Evolutionary conservation across 352 stramenopile species (phyloP), one percentile per base, ranked within the genome.

Genomic region (Globisporangium canariense): DNA sequence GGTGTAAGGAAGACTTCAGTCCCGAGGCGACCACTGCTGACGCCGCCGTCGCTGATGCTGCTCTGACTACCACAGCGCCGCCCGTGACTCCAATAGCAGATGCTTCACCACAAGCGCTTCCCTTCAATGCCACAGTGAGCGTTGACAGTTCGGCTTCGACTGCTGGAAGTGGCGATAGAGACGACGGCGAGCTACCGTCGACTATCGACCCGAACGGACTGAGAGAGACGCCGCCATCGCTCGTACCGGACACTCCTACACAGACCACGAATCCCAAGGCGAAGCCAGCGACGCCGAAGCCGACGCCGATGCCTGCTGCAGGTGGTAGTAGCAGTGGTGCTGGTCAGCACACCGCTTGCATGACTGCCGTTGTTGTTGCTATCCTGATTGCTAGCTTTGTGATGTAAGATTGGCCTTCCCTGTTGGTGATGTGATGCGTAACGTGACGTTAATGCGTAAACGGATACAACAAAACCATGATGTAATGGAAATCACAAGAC

Each of bases 1-100:
- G 60, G 7, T 79, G 73, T 46, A 54, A 69, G 11, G 38, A 69
- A 38, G 32, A 45, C 2, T 34, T 59, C 41, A 52, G 58, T 20
- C n/a, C 50, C 2, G 43, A 51, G 22, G 16, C 52, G n/a, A 55
- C 52, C 0, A 30, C 52, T 43, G 49, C 41, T 3, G 20, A n/a
- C 16, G 47, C n/a, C 40, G 20, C 45, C 4, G 18, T 16, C 22
- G 18, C 34, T 32, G 43, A 32, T 49, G 54, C 13, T 40, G 16
- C 22, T 20, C 22, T 14, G n/a, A 18, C 20, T 9, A 58, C 52
- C 10, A 8, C 18, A 9, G 13, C 51, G 5, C 25, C 53, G 25
- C 28, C 28, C 14, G 30, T n/a, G 18, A 3, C 50, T 25, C n/a
- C n/a, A 10, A 20, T 4, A n/a, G 11, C 60, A 16, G 16, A 58